Evolutionary conservation across 768 basidiomycete genomes (phyloP).

Genomic region (Podaxis mareebaensis): DNA sequence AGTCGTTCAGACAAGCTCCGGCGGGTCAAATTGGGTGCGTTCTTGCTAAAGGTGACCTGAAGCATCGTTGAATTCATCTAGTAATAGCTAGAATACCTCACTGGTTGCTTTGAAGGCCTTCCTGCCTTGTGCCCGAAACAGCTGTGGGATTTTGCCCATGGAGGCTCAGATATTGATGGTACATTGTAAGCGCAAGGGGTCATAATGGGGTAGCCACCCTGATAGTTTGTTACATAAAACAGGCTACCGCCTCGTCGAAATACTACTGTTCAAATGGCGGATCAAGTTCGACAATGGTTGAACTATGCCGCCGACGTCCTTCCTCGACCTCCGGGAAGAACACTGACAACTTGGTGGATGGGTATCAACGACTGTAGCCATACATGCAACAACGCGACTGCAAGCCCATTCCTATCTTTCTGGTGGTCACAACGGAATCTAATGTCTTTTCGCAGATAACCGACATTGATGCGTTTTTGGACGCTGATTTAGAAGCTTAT

Average conservation of each 20-base stretch:
- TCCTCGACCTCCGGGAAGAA: not conserved
- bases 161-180: not conserved
- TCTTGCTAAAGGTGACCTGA: not conserved
- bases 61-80: not conserved
- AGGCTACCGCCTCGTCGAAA: not conserved
- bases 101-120: slow-evolving; percentile 7
- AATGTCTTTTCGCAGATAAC: not conserved
- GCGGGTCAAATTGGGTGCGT: slow-evolving; percentile 12
- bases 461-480: slow-evolving; percentile 2
- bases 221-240: not conserved
- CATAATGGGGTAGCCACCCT: not conserved
- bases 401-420: not conserved
- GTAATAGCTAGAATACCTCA: slow-evolving; percentile 6
- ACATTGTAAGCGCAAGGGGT: not conserved
- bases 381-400: not conserved
- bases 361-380: not conserved
- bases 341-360: slow-evolving; percentile 8
- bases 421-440: not conserved
- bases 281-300: slow-evolving; percentile 8
- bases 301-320: slow-evolving; percentile 10
- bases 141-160: slow-evolving; percentile 12
- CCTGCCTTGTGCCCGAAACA: slow-evolving; percentile 3
- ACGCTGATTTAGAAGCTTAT: slow-evolving; percentile 5
- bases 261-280: slow-evolving; percentile 3
- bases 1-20: slow-evolving; percentile 8